phyloP scores from a whole-genome alignment of 257 asterid genomes.

The Plantago major region DNA sequence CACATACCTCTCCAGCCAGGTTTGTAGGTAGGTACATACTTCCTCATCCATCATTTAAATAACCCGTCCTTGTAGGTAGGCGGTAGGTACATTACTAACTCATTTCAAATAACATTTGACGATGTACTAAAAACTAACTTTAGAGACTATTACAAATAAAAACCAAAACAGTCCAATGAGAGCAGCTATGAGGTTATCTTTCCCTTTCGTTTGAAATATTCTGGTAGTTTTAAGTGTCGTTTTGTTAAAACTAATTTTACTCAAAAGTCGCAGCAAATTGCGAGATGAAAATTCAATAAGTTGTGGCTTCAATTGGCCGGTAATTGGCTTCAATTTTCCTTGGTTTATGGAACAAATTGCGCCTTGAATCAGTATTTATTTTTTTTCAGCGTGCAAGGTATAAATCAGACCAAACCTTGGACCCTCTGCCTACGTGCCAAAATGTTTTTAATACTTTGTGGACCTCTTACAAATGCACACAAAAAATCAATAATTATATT shows the following conservation, averaged over 20 bases:
- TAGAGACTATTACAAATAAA: too few species aligned
- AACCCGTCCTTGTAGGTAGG: too few species aligned
- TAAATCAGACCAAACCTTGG: not conserved
- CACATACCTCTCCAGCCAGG: too few species aligned
- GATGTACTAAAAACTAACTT: too few species aligned
- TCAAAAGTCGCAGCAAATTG: slow-evolving; percentile 6
- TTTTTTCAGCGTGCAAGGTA: not conserved
- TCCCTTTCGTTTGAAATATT: not conserved
- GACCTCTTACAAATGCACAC: not conserved
- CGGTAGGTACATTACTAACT: too few species aligned
- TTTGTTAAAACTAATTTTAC: not conserved
- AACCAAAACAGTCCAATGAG: not conserved
- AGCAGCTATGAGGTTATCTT: not conserved
- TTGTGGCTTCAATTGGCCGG: too few species aligned
- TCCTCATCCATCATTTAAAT: too few species aligned
- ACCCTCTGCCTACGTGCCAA: not conserved
- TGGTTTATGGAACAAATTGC: slow-evolving; percentile 9
- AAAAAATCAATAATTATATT: too few species aligned
- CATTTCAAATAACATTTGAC: too few species aligned
- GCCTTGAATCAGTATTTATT: slow-evolving; percentile 1
- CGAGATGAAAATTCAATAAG: not conserved
- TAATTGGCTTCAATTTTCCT: not conserved
- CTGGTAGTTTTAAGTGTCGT: not conserved
- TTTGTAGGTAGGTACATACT: too few species aligned
- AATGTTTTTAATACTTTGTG: not conserved